These are phyloP conservation scores for Volvox reticuliferus DNA, from an alignment of 139 green algal species.

Conservation along the genomic window DNA sequence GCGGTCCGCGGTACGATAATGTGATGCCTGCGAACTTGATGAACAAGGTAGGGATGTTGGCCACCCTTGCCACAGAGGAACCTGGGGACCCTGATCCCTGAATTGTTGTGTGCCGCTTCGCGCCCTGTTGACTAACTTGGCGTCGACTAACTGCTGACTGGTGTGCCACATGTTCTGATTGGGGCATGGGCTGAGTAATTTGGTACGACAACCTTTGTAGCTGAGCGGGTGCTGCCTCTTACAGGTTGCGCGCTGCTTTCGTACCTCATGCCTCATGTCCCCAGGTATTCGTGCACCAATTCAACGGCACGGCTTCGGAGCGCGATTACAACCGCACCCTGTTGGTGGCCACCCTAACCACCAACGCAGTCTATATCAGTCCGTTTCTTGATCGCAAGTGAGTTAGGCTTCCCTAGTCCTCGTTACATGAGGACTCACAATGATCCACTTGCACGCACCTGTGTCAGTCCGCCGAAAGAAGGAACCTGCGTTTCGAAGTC, in stretches of 20 bases:
- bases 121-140: neutral
- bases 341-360: neutral
- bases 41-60: slow-evolving; percentile 8
- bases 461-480: neutral
- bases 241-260: neutral
- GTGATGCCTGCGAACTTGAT: neutral
- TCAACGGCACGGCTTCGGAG: slow-evolving; percentile 31
- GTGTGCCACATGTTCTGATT: neutral
- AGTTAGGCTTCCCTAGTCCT: neutral
- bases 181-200: too few relatives aligned
- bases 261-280: neutral
- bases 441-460: neutral
- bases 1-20: neutral
- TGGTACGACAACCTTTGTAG: neutral
- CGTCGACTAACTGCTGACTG: neutral
- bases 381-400: neutral
- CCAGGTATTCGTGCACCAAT: slow-evolving; percentile 18
- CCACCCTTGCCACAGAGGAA: neutral
- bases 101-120: neutral
- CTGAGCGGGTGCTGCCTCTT: neutral
- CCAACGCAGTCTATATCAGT: neutral
- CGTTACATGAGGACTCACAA: neutral
- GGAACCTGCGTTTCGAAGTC: neutral
- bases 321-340: slow-evolving; percentile 39
- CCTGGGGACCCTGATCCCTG: neutral